Base-by-base conservation (phyloP, 2,329 filamentous ascomycete genomes). In the Monilinia aucupariae region DNA sequence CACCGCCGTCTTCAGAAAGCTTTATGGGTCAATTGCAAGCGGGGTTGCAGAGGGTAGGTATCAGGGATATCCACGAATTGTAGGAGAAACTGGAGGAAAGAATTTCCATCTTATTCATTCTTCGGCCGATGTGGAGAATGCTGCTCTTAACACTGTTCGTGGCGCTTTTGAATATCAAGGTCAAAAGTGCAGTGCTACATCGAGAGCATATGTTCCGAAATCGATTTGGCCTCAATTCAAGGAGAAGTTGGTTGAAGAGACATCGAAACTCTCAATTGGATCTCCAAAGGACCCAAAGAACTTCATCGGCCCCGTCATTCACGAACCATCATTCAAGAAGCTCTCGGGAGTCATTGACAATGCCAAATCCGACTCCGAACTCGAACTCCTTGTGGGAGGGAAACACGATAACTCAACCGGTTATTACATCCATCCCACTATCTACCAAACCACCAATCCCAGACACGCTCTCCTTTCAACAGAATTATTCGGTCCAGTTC, bases 61-160 rank as follows among this genome's bases (percentile, higher is more conserved):
- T 79, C 81, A 82, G 66, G 86, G 88, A 71, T 97, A 97, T 77
- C 91, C 91, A 48, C 87, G 91, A 69, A 89, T 96, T 67, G 90
- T 96, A 3, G 91, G 91, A 65, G 91, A 96, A 81, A 96, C 91
- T 27, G 91, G 91, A 64, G 91, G 91, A 74, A 96, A 96, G 85
- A 96, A 96, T 81, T 96, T 92, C 81, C 91, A 96, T 76, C 77
- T 96, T 58, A 77, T 96, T 37, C 91, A 96, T 79, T 79, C 81
- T 54, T 87, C 85, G 3, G 91, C 91, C 45, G 89, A 96, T 70
- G 77, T 94, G 54, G 79, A 85, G 65, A 94, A 93, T 72, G 91
- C 90, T 15, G 90, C 84, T 37, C 81, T 90, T 68, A 88, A 96
- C 75, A 94, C 90, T 8, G 84, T 96, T 39, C 89, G 91, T 62